Base-by-base conservation (phyloP, 164 flowering plant genomes). In the Macadamia integrifolia region DNA sequence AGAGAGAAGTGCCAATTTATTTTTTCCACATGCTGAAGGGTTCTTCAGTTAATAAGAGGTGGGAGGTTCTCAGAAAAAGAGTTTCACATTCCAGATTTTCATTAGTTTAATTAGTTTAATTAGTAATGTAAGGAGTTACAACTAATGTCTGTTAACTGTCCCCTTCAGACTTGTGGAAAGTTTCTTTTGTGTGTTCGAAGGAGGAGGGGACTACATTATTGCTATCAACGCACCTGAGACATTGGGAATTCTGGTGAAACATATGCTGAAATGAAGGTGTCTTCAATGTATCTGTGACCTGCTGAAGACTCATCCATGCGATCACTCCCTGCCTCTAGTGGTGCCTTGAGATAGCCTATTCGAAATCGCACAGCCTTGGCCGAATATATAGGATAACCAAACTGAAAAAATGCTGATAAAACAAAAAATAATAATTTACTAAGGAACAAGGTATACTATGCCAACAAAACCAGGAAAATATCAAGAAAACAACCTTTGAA, bases 401-500 rank as follows among this genome's bases (percentile, higher is more conserved):
- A 30, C 70, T 84, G 85, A 72, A 82, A 84, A 72, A 50, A 78
- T 10, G 85, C 85, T 84, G 81, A 17, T 62, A 35, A 53, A 29
- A 58, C 50, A 63, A 40, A 65, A 17, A 6, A 53, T 0, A 14
- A 55, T 28, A 43, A n/a, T 6, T 61, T 11, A 43, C 32, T 35
- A 35, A 35, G 40, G 50, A 46, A 46, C 9, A 29, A 69, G 31
- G 60, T 69, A 53, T 29, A 10, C 53, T 17, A 53, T 53, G 14
- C 6, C 13, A 53, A 17, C 17, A 14, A 53, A 17, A 53, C 11
- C 53, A 53, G 15, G 57, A 53, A 29, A 43, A 14, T 30, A 61
- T 28, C 62, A 42, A 58, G 49, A 13, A 30, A 61, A 17, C 67
- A 57, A 90, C 98, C 98, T 88, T 85, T 77, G 79, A 90, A 92